Base-by-base conservation (phyloP, 1,139 yeast species). In the Pichia kudriavzevii region DNA sequence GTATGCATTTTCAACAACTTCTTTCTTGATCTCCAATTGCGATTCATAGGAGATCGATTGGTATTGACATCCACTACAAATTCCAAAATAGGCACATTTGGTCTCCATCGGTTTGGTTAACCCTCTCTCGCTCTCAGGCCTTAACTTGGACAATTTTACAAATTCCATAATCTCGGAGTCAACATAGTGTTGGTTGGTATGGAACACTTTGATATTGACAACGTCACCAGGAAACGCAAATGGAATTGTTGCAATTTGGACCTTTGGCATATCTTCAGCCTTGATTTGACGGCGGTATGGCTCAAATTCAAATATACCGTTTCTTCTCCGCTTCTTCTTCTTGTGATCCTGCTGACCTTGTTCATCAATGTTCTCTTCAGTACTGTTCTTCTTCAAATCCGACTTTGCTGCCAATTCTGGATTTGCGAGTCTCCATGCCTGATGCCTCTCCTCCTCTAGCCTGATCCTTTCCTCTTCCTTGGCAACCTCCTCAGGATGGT, bases 41-140 rank as follows among this genome's bases (percentile, higher is more conserved):
- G 75, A 69, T 1, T 67, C 67, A 55, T 91, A 91, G 2, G 72
- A 66, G 19, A 87, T 64, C 59, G 77, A 77, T 57, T 91, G 98
- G 56, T 78, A 85, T 59, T 91, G 98, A 57, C 97, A 88, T 5
- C 98, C 98, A 1, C 82, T 75, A 52, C 97, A 88, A 39, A 68
- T 69, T 13, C 85, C 78, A 59, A 88, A 91, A 52, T 87, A 82
- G 35, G 69, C 65, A 63, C 97, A 93, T 31, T 40, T 23, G 16
- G 37, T 16, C 12, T 34, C 38, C 14, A 31, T 31, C 28, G 57
- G 59, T 29, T 53, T 50, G 24, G 28, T 20, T 19, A 21, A 6
- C 11, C 11, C 11, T 52, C 43, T 14, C 15, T 25, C 18, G 15
- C 23, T 22, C 8, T 30, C 19, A 10, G 16, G 9, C 44, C 87